Evolutionary conservation across 148 eudicot genomes (phyloP).

Genomic region (Camellia lanceoleosa): DNA sequence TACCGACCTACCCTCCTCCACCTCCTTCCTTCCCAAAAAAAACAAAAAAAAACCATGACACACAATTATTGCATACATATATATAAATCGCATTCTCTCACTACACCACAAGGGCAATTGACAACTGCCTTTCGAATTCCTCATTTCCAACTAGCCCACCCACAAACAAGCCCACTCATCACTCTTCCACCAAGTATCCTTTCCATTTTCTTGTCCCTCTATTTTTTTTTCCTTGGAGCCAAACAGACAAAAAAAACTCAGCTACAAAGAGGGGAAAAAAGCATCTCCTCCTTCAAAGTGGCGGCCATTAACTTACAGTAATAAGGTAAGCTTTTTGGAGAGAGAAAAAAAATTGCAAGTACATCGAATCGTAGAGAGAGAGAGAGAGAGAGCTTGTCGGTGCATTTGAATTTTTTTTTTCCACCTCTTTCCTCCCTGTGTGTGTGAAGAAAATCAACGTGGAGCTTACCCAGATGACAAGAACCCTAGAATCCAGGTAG

Average conservation of each 20-base stretch:
- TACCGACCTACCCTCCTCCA: slow-evolving; percentile 38
- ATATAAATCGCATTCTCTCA: background rate
- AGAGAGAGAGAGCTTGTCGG: slow-evolving; percentile 17
- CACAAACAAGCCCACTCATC: background rate
- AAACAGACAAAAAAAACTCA: slow-evolving; percentile 10
- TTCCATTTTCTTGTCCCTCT: slow-evolving; percentile 3
- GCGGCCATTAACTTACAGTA: background rate
- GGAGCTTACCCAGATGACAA: slow-evolving; percentile 13
- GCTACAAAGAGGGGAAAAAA: background rate
- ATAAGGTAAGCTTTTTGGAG: background rate
- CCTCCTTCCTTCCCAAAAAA: background rate
- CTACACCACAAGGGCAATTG: background rate
- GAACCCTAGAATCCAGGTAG: slow-evolving; percentile 2
- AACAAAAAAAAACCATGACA: background rate
- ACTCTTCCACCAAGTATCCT: background rate
- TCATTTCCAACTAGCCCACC: background rate
- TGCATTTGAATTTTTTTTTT: slow-evolving; percentile 1
- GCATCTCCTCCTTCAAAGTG: background rate
- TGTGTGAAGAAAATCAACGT: background rate
- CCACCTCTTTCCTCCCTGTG: background rate
- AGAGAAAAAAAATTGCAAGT: background rate
- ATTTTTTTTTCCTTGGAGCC: background rate
- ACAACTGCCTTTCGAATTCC: slow-evolving; percentile 15
- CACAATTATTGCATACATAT: background rate
- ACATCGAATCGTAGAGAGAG: background rate